Conservation (phyloP, 164 flowering plant genomes). For the Dillenia suffruticosa region DNA sequence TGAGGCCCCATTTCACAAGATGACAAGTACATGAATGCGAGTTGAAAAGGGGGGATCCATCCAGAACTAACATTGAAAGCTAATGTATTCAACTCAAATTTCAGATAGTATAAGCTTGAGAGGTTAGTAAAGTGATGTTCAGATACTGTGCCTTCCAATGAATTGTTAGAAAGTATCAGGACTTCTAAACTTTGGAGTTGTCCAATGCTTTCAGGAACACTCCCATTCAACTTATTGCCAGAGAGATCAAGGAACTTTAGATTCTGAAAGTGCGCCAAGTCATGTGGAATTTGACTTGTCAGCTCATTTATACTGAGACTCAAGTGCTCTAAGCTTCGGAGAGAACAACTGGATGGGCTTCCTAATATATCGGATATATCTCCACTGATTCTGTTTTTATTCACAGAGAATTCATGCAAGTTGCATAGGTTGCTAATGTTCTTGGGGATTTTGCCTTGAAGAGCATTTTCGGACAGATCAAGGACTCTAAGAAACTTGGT, state of each 20-base stretch:
- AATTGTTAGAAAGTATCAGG: background rate
- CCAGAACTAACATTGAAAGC: slow-evolving; percentile 6
- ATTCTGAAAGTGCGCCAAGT: background rate
- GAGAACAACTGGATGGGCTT: background rate
- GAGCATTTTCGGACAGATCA: background rate
- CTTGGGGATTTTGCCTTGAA: background rate
- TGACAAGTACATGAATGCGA: background rate
- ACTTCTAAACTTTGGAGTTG: background rate
- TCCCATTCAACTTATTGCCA: slow-evolving; percentile 1
- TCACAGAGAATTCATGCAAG: background rate
- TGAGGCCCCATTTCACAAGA: slow-evolving; percentile 2
- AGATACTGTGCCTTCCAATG: background rate
- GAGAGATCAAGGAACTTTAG: background rate
- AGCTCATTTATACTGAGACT: background rate
- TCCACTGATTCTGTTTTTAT: background rate
- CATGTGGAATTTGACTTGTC: background rate
- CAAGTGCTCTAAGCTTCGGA: background rate
- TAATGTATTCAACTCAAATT: background rate
- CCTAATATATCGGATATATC: background rate
- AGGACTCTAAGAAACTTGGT: background rate
- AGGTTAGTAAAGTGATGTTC: background rate
- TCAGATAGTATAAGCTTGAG: background rate
- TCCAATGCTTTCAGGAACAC: background rate
- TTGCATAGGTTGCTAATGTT: background rate
- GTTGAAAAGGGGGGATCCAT: slow-evolving; percentile 19